Percentiles rank a stretch among this genome's conserved stretches.
These are phyloP conservation scores for Fusarium verrucosum DNA, from an alignment of 2,329 filamentous ascomycete species.

Conservation along the genomic window DNA sequence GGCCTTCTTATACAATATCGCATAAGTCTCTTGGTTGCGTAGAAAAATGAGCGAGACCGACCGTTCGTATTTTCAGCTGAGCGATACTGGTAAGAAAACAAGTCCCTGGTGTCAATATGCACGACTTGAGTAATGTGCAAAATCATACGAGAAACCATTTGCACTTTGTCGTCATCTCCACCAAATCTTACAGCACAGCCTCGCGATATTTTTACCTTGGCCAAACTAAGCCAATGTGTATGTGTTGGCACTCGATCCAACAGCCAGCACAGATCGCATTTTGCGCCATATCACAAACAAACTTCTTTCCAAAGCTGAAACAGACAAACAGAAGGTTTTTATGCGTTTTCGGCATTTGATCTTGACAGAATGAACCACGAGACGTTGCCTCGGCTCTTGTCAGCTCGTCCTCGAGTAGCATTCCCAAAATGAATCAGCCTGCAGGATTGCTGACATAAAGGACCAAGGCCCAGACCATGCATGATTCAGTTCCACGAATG, in stretches of 20 bases:
- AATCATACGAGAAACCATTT: neutral
- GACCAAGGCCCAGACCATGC: neutral
- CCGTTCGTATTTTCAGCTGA: neutral
- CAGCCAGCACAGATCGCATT: neutral
- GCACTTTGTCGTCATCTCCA: neutral
- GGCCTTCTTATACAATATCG: neutral
- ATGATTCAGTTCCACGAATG: neutral
- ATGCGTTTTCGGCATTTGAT: neutral
- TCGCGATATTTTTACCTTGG: neutral
- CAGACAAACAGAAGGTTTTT: neutral
- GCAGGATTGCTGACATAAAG: conserved; percentile 1
- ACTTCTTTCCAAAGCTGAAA: neutral
- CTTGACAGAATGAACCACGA: neutral
- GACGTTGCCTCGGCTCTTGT: neutral
- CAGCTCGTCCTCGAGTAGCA: neutral
- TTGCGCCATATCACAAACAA: neutral
- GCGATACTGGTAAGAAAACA: neutral
- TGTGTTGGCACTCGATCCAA: neutral
- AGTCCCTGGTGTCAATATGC: neutral
- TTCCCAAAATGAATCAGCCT: neutral
- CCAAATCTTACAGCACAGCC: conserved; percentile 15
- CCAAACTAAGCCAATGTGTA: neutral
- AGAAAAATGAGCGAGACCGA: neutral
- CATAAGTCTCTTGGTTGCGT: neutral
- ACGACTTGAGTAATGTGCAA: neutral